Conservation (phyloP, 2,329 filamentous ascomycete genomes). For the Claviceps monticola region DNA sequence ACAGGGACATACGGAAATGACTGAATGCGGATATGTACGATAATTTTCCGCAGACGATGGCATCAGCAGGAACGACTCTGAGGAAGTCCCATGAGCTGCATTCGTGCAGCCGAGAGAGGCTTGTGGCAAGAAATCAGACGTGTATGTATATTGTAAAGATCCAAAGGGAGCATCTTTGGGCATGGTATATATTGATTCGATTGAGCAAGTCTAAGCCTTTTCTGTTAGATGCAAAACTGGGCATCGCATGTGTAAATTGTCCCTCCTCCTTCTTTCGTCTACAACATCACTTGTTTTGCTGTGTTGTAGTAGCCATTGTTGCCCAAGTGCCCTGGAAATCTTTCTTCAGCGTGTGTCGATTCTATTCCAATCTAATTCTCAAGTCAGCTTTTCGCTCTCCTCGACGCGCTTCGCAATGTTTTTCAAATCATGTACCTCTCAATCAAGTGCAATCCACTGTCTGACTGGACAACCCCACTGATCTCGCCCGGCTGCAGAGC, state of each 20-base stretch:
- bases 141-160: background rate
- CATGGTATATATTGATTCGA: background rate
- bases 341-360: background rate
- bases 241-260: background rate
- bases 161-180: background rate
- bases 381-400: background rate
- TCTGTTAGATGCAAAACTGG: background rate
- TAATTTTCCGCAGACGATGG: background rate
- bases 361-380: background rate
- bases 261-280: background rate
- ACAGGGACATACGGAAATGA: background rate
- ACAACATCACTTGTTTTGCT: background rate
- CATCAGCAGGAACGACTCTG: background rate
- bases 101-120: background rate
- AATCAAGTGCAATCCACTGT: constrained; percentile 89
- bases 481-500: constrained; percentile 76
- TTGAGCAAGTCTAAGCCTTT: constrained; percentile 1
- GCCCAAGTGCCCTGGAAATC: background rate
- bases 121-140: too few species aligned
- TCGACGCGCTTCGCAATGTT: background rate
- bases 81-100: background rate
- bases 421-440: constrained; percentile 50
- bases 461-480: constrained; percentile 78
- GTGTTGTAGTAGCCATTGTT: background rate
- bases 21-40: background rate